Conservation (phyloP, 2,329 filamentous ascomycete genomes). For the Ophiostoma populinum region DNA sequence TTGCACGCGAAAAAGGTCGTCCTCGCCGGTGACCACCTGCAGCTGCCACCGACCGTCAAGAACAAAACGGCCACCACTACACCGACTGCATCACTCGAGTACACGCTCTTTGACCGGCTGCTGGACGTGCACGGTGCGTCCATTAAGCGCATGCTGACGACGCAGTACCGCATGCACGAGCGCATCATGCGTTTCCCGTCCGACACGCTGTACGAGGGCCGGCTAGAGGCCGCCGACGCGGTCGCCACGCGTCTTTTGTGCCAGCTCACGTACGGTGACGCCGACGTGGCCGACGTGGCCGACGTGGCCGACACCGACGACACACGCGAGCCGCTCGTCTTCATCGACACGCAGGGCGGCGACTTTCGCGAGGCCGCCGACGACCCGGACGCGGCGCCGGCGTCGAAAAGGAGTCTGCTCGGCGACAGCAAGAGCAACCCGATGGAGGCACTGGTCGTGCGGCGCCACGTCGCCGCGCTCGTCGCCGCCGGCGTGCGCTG, state of each 20-base stretch:
- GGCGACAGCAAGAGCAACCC: constrained; percentile 74
- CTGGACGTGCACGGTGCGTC: constrained; percentile 60
- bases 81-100: constrained; percentile 44
- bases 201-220: constrained; percentile 66
- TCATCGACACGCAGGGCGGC: constrained; percentile 91
- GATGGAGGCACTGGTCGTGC: constrained; percentile 70
- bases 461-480: constrained; percentile 56
- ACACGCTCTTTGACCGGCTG: constrained; percentile 83
- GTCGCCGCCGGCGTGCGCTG: constrained; percentile 61
- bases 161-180: constrained; percentile 96
- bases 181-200: constrained; percentile 92
- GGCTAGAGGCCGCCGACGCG: constrained; percentile 61
- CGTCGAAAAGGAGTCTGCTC: constrained; percentile 15
- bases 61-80: neutral
- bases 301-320: constrained; percentile 62
- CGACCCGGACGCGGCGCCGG: constrained; percentile 36
- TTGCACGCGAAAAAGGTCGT: constrained; percentile 68
- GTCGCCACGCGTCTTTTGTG: constrained; percentile 62
- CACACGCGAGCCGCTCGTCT: constrained; percentile 72
- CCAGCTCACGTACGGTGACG: constrained; percentile 49
- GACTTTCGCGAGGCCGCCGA: constrained; percentile 75
- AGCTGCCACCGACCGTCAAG: constrained; percentile 89
- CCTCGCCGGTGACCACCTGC: constrained; percentile 84
- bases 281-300: constrained; percentile 16
- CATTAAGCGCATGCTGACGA: constrained; percentile 91